Conservation (phyloP, 139 green algal species). For the Tetradesmus obliquus region DNA sequence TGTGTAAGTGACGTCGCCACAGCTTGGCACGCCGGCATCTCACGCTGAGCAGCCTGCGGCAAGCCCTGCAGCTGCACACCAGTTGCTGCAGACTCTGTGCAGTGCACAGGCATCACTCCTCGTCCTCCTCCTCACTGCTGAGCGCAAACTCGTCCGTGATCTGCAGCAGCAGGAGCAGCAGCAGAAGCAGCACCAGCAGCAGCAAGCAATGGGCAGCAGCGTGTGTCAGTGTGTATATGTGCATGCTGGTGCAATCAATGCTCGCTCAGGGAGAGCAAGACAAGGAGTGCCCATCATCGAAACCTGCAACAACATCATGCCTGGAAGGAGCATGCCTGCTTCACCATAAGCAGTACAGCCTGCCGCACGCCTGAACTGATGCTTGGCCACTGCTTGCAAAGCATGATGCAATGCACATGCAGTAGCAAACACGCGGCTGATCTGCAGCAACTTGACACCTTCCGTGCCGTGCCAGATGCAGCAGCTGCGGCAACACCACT, state of each 20-base stretch:
- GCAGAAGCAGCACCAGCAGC: neutral
- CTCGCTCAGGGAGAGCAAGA: no score
- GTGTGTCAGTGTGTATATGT: neutral
- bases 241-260: no score
- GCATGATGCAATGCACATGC: neutral
- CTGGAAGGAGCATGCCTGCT: neutral
- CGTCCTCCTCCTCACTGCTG: constrained; percentile 13
- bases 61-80: no score
- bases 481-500: neutral
- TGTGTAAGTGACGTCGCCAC: no score
- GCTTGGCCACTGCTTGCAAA: no score
- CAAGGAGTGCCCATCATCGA: neutral
- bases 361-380: no score
- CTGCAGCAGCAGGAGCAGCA: neutral
- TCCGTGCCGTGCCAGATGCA: neutral
- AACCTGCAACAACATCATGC: neutral
- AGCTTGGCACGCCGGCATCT: no score
- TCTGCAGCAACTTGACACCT: neutral
- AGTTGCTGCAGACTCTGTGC: neutral
- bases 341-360: neutral
- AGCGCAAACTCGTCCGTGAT: constrained; percentile 16
- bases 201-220: neutral
- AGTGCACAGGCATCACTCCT: neutral
- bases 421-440: no score
- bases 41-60: neutral